These are phyloP conservation scores for Beauveria varroae DNA, from an alignment of 2,329 filamentous ascomycete genomes.

Conservation along the genomic window DNA sequence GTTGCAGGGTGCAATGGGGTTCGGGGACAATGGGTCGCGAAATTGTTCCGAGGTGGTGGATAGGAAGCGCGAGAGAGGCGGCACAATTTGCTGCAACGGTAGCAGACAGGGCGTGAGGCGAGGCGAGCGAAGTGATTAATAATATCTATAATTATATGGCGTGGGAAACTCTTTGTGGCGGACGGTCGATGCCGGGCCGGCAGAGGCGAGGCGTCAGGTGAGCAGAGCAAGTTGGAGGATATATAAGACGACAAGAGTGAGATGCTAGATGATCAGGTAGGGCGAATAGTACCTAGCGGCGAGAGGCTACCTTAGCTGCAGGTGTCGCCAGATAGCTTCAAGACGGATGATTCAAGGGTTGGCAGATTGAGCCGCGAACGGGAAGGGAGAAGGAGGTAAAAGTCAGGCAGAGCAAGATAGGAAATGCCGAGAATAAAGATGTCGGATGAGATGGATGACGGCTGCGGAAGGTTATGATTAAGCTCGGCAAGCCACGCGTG, in stretches of 20 bases:
- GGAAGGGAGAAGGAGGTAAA: neutral
- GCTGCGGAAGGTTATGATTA: neutral
- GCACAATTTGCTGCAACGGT: neutral
- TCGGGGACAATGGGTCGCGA: neutral
- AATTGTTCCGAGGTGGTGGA: neutral
- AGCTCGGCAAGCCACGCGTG: neutral
- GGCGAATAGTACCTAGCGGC: neutral
- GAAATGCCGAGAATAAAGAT: neutral
- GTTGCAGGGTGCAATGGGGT: neutral
- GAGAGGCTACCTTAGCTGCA: too few relatives aligned
- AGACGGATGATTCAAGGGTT: too few relatives aligned
- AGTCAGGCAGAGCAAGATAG: neutral
- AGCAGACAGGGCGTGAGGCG: neutral
- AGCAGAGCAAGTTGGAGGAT: neutral
- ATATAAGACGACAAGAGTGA: too few relatives aligned
- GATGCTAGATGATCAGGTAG: neutral
- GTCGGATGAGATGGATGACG: neutral
- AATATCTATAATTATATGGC: neutral
- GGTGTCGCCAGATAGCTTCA: too few relatives aligned
- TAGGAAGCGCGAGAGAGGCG: neutral
- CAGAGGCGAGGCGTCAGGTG: neutral
- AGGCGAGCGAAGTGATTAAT: neutral
- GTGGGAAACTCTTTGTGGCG: neutral
- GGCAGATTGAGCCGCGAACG: neutral
- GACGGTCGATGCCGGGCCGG: neutral